Evolutionary conservation across 2,329 filamentous ascomycete genomes (phyloP), one percentile per base, ranked within the genome.

Genomic region (Alternaria brassicae): DNA sequence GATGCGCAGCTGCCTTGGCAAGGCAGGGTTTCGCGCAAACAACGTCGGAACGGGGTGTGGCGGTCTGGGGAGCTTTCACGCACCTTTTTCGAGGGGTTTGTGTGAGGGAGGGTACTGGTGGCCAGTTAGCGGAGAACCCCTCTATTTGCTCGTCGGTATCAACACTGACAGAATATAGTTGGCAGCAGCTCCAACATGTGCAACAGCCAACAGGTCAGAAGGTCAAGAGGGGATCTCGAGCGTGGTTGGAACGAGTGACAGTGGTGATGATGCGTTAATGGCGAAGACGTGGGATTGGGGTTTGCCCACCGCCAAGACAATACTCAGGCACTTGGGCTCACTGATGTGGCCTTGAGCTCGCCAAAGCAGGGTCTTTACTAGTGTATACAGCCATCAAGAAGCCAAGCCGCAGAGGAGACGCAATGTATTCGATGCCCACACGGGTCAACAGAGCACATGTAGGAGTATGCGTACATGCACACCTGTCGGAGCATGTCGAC

Each of bases 271-370:
- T 60, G 59, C 60, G 62, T 65, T 58, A 61, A 65, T 59, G 58
- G 53, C 68, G 72, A 69, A 68, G 70, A 66, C 61, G 70, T 66
- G 67, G 67, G 73, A 72, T 72, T 69, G 68, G 61, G 69, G 61
- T 69, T 72, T 69, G 68, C 71, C 68, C 58, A 56, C 44, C 66
- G 73, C 74, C 74, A 76, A 77, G 74, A 62, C 56, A 67, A 70
- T 27, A 44, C 37, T 40, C 53, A 60, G 45, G 53, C 23, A 30
- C 53, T 47, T 72, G 69, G 69, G 68, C 71, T 65, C 63, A 65
- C 63, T 73, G 71, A 72, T 72, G 72, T 75, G 75, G 68, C 72
- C 67, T 66, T 63, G 62, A 51, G 64, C 62, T 66, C 67, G 68
- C 71, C 65, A 70, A 69, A 66, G 44, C 58, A 61, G 60, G 34